Base-by-base conservation (phyloP, 148 eudicot species). In the Spergularia bocconei region DNA sequence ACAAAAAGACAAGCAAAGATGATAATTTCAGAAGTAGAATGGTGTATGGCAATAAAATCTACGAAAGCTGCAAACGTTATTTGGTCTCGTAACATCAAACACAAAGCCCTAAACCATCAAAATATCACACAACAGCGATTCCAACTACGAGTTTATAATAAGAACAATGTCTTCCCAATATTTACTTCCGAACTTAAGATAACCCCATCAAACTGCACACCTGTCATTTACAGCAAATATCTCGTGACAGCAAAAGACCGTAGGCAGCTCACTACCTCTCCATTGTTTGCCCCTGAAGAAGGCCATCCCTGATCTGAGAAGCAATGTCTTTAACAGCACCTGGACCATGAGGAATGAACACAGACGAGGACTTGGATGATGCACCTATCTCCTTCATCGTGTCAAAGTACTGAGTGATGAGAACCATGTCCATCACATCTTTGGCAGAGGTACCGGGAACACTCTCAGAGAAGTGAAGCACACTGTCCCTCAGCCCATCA, bases 341-440 rank as follows among this genome's bases (percentile, higher is more conserved):
- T 7, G 91, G 94, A 6, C 94, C 94, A 73, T 90, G 94, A 25
- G 94, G 94, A 47, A 90, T 85, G 81, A 90, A 90, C 53, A 90
- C 94, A 33, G 94, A 54, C 2, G 91, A 83, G 9, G 91, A 75
- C 79, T 90, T 90, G 2, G 94, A 88, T 7, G 91, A 79, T 11
- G 95, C 90, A 36, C 95, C 95, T 1, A 90, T 90, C 57, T 90
- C 95, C 63, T 76, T 90, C 95, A 90, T 88, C 6, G 95, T 88
- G 85, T 90, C 95, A 54, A 90, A 90, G 74, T 90, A 90, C 68
- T 90, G 95, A 4, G 95, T 90, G 0, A 90, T 82, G 3, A 90
- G 78, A 36, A 90, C 85, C 95, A 90, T 90, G 82, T 90, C 91
- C 91, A 90, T 90, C 33, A 90, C 87, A 77, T 90, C 91, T 76